These are phyloP conservation scores for Ananas comosus DNA, from an alignment of 176 grass and related monocot species.

Conservation along the genomic window DNA sequence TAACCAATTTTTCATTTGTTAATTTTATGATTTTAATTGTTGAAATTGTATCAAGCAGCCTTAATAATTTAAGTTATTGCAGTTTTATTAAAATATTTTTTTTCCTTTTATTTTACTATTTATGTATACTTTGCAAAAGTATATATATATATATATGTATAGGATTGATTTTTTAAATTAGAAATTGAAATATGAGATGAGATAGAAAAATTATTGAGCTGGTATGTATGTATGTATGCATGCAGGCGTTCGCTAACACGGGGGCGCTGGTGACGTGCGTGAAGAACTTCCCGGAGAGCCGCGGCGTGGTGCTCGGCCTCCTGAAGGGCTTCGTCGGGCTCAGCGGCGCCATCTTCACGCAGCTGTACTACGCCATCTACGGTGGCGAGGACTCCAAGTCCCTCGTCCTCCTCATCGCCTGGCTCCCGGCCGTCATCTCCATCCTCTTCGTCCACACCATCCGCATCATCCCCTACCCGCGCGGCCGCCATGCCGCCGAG, in stretches of 20 bases:
- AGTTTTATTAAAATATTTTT: no score
- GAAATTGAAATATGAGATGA: no score
- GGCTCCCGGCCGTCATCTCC: conserved; percentile 65
- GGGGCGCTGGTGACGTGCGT: conserved; percentile 66
- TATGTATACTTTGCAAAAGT: no score
- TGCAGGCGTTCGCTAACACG: conserved; percentile 14
- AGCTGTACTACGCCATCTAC: conserved; percentile 43
- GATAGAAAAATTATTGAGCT: no score
- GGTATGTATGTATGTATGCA: no score
- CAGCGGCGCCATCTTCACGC: conserved; percentile 27
- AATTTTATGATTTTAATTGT: no score
- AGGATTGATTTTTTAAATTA: no score
- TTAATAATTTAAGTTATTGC: no score
- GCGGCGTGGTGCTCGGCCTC: conserved; percentile 60
- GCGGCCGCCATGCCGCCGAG: background rate
- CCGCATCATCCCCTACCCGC: conserved; percentile 38
- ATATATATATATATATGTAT: no score
- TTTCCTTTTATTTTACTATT: no score
- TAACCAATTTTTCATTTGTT: no score
- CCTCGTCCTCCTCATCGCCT: conserved; percentile 59
- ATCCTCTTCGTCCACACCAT: conserved; percentile 64
- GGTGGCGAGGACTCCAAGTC: conserved; percentile 66
- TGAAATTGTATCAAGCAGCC: no score
- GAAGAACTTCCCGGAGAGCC: conserved; percentile 73
- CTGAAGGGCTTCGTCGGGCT: conserved; percentile 30